phyloP scores from a whole-genome alignment of 352 stramenopile genomes.

The Phytophthora brassicae region DNA sequence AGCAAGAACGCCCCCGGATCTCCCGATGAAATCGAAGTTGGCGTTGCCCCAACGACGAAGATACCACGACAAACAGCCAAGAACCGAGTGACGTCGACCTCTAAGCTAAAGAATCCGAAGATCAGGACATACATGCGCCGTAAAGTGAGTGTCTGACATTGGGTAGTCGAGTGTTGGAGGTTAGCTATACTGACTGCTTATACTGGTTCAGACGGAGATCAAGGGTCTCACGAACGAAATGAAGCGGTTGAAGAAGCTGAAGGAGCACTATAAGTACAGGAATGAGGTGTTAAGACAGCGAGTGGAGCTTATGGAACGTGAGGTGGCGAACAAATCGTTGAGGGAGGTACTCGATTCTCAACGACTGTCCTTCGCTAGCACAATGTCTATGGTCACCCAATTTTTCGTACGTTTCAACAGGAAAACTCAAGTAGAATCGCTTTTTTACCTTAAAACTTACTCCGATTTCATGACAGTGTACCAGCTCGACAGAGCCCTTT shows the following conservation, averaged over 20 bases:
- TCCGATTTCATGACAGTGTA: slow-evolving; percentile 7
- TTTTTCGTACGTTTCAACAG: slow-evolving; percentile 29
- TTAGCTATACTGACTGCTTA: neutral
- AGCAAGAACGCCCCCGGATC: neutral
- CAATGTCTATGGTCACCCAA: slow-evolving; percentile 27
- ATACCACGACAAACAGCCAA: slow-evolving; percentile 3
- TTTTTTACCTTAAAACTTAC: neutral
- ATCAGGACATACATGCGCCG: slow-evolving; percentile 29
- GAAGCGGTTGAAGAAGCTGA: slow-evolving; percentile 25
- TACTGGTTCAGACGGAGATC: slow-evolving; percentile 24
- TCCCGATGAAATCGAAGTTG: slow-evolving; percentile 2
- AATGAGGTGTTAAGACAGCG: slow-evolving; percentile 14
- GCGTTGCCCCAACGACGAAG: slow-evolving; percentile 5
- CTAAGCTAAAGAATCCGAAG: slow-evolving; percentile 24
- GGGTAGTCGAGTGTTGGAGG: neutral
- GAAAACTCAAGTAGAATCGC: no score
- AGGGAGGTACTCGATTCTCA: slow-evolving; percentile 21
- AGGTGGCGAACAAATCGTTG: slow-evolving; percentile 24
- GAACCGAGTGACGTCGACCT: neutral
- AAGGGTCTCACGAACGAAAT: slow-evolving; percentile 22
- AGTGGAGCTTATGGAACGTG: slow-evolving; percentile 15
- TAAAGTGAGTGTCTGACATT: slow-evolving; percentile 23
- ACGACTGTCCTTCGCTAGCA: slow-evolving; percentile 26
- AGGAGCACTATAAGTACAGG: slow-evolving; percentile 9
- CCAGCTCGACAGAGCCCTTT: slow-evolving; percentile 24